These are phyloP conservation scores for Vitis amurensis DNA, from an alignment of 164 flowering plant species.

Conservation along the genomic window DNA sequence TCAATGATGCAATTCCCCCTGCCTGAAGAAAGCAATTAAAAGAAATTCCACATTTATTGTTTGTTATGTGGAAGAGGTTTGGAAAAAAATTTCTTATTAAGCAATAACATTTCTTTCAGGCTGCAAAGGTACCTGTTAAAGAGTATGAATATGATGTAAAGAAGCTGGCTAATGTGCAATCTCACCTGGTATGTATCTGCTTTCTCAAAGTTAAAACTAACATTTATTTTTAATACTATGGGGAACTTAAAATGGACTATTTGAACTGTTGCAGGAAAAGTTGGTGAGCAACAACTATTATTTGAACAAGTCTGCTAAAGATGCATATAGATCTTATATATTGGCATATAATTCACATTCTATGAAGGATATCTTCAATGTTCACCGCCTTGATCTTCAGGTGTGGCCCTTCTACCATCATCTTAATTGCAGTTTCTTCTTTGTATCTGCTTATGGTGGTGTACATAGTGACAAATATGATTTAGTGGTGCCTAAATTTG, in stretches of 20 bases:
- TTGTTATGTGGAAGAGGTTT: too few relatives aligned
- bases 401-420: slow-evolving; percentile 23
- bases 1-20: not conserved
- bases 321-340: slow-evolving; percentile 85
- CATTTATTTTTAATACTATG: not conserved
- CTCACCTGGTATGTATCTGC: slow-evolving; percentile 61
- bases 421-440: too few relatives aligned
- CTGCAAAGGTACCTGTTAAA: slow-evolving; percentile 81
- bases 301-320: slow-evolving; percentile 84
- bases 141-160: slow-evolving; percentile 70
- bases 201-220: not conserved
- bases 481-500: too few relatives aligned
- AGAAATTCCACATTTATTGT: too few relatives aligned
- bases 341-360: slow-evolving; percentile 91
- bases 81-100: not conserved
- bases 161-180: slow-evolving; percentile 78
- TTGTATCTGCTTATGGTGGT: too few relatives aligned
- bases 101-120: slow-evolving; percentile 37
- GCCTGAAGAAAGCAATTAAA: not conserved
- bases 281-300: slow-evolving; percentile 66
- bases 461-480: too few relatives aligned
- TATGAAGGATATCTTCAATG: slow-evolving; percentile 87
- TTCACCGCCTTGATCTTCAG: slow-evolving; percentile 86
- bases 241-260: not conserved
- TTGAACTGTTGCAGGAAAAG: slow-evolving; percentile 58